Conservation (phyloP, 768 basidiomycete species). For the Trametes gibbosa region DNA sequence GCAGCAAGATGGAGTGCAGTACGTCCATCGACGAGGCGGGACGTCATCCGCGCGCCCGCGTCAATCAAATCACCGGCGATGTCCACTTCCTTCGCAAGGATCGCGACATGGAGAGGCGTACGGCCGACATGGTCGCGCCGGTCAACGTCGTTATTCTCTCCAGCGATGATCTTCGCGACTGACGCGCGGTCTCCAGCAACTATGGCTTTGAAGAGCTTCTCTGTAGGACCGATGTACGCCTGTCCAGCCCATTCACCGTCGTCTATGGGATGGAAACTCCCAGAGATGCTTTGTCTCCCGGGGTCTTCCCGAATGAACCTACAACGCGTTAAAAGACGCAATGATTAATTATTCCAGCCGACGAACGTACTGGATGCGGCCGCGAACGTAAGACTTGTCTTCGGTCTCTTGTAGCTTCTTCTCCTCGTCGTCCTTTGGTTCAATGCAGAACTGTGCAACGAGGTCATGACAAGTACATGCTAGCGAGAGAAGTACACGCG, state of each 20-base stretch:
- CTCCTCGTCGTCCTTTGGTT: constrained; percentile 56
- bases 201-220: constrained; percentile 58
- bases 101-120: constrained; percentile 56
- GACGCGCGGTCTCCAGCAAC: constrained; percentile 40
- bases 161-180: constrained; percentile 38
- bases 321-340: background rate
- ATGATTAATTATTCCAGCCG: background rate
- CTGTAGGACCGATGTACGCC: constrained; percentile 54
- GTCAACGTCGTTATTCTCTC: constrained; percentile 45
- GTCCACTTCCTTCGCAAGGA: constrained; percentile 43
- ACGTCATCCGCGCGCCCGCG: constrained; percentile 53
- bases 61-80: constrained; percentile 52
- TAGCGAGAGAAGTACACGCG: constrained; percentile 18
- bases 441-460: constrained; percentile 48
- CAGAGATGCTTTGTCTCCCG: constrained; percentile 58
- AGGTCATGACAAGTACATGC: background rate
- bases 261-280: constrained; percentile 66
- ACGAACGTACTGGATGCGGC: constrained; percentile 44
- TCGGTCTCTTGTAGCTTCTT: constrained; percentile 49
- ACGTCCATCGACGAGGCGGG: constrained; percentile 55
- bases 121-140: constrained; percentile 62
- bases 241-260: constrained; percentile 64
- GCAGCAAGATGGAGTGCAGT: constrained; percentile 56
- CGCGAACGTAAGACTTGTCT: constrained; percentile 52
- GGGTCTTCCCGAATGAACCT: constrained; percentile 62